A percentile compares a stretch with the other conserved stretches of the same genome.
phyloP scores from a whole-genome alignment of 2,329 filamentous ascomycete genomes.

The Botrytis elliptica region DNA sequence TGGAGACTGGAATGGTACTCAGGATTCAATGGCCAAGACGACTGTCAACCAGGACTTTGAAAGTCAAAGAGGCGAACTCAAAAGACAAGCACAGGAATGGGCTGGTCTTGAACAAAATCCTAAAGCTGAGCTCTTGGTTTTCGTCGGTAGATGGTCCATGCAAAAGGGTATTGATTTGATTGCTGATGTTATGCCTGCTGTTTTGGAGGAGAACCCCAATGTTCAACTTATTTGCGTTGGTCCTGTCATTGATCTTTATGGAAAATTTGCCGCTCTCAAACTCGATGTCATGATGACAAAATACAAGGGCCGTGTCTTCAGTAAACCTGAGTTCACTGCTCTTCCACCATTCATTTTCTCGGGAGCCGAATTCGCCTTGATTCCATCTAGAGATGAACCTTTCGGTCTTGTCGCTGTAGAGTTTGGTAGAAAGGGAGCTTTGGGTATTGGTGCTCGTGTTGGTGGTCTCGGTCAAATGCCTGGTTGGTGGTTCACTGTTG shows the following conservation, averaged over 20 bases:
- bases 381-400: constrained; percentile 67
- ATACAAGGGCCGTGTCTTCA: constrained; percentile 64
- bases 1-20: constrained; percentile 55
- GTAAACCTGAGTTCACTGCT: constrained; percentile 66
- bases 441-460: constrained; percentile 64
- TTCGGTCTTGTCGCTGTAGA: constrained; percentile 69
- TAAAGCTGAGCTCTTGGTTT: constrained; percentile 64
- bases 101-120: constrained; percentile 61
- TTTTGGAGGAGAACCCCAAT: constrained; percentile 59
- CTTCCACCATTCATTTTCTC: constrained; percentile 67
- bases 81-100: constrained; percentile 65
- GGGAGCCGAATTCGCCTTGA: constrained; percentile 66
- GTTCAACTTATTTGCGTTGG: constrained; percentile 63
- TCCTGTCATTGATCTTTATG: constrained; percentile 66
- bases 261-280: constrained; percentile 66
- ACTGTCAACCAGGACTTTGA: constrained; percentile 58
- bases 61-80: constrained; percentile 50
- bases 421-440: constrained; percentile 65
- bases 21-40: constrained; percentile 45
- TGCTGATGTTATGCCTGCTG: constrained; percentile 63
- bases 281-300: constrained; percentile 60
- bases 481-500: constrained; percentile 69
- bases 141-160: constrained; percentile 67
- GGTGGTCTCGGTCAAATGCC: constrained; percentile 70
- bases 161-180: constrained; percentile 69